phyloP scores from a whole-genome alignment of 306 rosid genomes.

The Cucurbita ficifolia region DNA sequence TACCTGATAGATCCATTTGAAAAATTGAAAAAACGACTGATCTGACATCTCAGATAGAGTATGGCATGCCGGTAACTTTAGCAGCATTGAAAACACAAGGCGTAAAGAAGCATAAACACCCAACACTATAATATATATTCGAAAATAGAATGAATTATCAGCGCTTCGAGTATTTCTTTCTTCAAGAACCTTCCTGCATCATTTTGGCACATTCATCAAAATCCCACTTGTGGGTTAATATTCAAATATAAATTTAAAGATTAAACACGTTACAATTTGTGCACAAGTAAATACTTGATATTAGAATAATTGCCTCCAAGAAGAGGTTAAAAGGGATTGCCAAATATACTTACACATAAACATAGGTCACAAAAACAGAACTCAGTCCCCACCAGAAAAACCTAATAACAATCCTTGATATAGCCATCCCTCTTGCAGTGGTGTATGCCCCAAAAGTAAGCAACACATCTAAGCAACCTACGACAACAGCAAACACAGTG shows the following conservation, averaged over 20 bases:
- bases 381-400: constrained; percentile 84
- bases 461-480: constrained; percentile 71
- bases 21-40: constrained; percentile 86
- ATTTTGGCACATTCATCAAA: constrained; percentile 2
- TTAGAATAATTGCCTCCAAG: neutral
- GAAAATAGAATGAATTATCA: constrained; percentile 69
- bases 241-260: neutral
- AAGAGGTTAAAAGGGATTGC: neutral
- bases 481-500: constrained; percentile 7
- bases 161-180: constrained; percentile 51
- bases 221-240: neutral
- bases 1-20: constrained; percentile 96
- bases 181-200: constrained; percentile 81
- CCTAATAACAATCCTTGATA: constrained; percentile 82
- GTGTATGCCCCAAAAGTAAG: constrained; percentile 92
- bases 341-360: constrained; percentile 52
- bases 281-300: neutral
- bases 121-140: constrained; percentile 76
- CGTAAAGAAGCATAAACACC: constrained; percentile 72
- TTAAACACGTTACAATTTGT: neutral
- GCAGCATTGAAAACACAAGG: constrained; percentile 39
- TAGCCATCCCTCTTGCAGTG: constrained; percentile 95
- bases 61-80: constrained; percentile 83
- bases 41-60: constrained; percentile 72
- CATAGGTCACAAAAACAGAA: constrained; percentile 54